phyloP scores from a whole-genome alignment of 495 filamentous ascomycete genomes.

The Neurospora sp. region DNA sequence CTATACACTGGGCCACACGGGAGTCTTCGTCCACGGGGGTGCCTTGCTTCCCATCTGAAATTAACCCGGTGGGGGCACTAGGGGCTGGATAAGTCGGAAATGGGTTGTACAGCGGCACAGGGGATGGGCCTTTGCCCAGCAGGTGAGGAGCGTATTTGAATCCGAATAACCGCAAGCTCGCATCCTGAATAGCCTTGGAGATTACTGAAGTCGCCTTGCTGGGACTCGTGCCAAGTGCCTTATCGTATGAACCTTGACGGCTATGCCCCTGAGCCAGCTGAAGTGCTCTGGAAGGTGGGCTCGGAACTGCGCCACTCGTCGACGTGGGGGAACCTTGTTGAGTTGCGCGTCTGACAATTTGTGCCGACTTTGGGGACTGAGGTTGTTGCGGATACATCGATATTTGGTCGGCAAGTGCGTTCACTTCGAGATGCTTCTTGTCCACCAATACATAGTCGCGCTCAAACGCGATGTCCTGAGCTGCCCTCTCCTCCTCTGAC shows the following conservation, averaged over 20 bases:
- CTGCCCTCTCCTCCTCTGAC: constrained; percentile 61
- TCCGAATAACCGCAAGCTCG: constrained; percentile 74
- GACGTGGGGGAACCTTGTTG: constrained; percentile 53
- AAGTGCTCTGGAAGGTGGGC: constrained; percentile 49
- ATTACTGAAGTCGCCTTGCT: constrained; percentile 77
- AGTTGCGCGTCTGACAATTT: constrained; percentile 43
- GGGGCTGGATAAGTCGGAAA: constrained; percentile 77
- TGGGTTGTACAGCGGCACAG: constrained; percentile 66
- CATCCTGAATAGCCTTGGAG: constrained; percentile 89
- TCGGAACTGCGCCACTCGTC: constrained; percentile 46
- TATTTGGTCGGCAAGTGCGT: constrained; percentile 92
- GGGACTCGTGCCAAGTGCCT: constrained; percentile 65
- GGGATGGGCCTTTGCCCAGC: constrained; percentile 60
- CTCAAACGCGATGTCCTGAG: constrained; percentile 81
- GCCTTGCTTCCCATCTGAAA: constrained; percentile 56
- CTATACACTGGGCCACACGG: constrained; percentile 65
- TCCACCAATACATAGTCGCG: constrained; percentile 93
- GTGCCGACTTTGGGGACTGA: constrained; percentile 33
- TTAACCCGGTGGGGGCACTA: constrained; percentile 40
- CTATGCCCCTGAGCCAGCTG: constrained; percentile 55
- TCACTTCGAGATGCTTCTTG: constrained; percentile 88
- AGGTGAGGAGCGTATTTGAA: constrained; percentile 58
- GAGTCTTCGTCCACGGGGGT: constrained; percentile 68
- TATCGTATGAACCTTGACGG: constrained; percentile 69
- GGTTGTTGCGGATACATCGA: constrained; percentile 58